Conservation (phyloP, 305 asterid species). For the Fraxinus angustifolia region DNA sequence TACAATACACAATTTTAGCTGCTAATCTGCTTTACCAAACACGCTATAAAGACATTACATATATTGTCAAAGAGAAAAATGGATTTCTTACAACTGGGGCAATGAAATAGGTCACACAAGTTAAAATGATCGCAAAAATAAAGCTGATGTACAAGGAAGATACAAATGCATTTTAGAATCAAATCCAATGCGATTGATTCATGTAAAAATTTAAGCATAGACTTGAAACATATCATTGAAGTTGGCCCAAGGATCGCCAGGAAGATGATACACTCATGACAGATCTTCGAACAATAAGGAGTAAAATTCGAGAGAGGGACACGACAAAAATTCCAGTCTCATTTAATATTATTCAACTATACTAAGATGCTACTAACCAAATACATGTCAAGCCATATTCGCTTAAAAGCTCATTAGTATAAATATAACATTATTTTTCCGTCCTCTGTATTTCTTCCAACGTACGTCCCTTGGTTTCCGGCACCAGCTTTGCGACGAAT, state of each 20-base stretch:
- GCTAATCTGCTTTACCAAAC: neutral
- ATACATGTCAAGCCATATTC: neutral
- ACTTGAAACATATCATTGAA: neutral
- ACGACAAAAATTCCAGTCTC: neutral
- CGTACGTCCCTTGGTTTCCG: slow-evolving; percentile 73
- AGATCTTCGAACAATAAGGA: neutral
- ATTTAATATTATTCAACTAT: neutral
- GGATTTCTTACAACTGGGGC: neutral
- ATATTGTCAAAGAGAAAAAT: neutral
- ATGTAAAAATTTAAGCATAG: neutral
- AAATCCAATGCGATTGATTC: neutral
- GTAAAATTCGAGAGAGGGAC: neutral
- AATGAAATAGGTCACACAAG: neutral
- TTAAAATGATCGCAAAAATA: neutral
- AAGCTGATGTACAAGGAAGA: neutral
- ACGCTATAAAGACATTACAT: neutral
- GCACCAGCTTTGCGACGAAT: slow-evolving; percentile 50
- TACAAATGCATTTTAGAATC: neutral
- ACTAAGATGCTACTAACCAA: neutral
- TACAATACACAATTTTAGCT: neutral
- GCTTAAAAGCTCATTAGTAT: neutral
- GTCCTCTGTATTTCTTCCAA: slow-evolving; percentile 62
- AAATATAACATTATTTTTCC: slow-evolving; percentile 11
- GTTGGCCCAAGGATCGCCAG: neutral
- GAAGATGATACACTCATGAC: neutral